Evolutionary conservation across 2,329 filamentous ascomycete genomes (phyloP).

Genomic region (Biscogniauxia marginata): DNA sequence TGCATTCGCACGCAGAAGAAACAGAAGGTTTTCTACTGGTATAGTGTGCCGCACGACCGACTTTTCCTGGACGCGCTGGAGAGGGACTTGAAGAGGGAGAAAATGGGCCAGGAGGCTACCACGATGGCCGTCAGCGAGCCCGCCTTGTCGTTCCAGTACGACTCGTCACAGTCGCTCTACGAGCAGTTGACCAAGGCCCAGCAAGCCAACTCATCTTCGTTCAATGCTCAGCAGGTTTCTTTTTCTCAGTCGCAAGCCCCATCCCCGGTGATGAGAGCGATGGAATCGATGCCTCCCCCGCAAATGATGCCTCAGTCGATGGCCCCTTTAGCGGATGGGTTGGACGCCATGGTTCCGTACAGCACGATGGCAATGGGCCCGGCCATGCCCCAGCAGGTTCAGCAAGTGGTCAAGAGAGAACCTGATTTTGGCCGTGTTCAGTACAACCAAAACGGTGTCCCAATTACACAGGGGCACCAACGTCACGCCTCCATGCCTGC

Average conservation of each 20-base stretch:
- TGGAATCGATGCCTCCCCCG: constrained; percentile 92
- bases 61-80: constrained; percentile 97
- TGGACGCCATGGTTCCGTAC: constrained; percentile 74
- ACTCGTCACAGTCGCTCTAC: constrained; percentile 97
- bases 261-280: constrained; percentile 84
- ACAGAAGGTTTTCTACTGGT: constrained; percentile 99
- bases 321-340: constrained; percentile 58
- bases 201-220: constrained; percentile 96
- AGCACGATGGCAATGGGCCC: constrained; percentile 69
- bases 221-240: constrained; percentile 73
- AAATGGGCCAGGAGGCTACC: constrained; percentile 96
- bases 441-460: constrained; percentile 90
- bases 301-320: constrained; percentile 68
- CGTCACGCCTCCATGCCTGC: constrained; percentile 98
- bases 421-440: constrained; percentile 78
- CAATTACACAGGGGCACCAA: constrained; percentile 79
- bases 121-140: constrained; percentile 97
- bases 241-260: constrained; percentile 75
- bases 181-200: constrained; percentile 99
- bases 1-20: constrained; percentile 99
- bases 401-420: constrained; percentile 78
- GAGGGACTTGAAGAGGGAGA: constrained; percentile 96
- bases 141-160: constrained; percentile 96
- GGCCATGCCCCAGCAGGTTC: constrained; percentile 61
- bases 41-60: constrained; percentile 96